Evolutionary conservation across 768 basidiomycete genomes (phyloP), one percentile per base, ranked within the genome.

Genomic region (Serendipita sp.): DNA sequence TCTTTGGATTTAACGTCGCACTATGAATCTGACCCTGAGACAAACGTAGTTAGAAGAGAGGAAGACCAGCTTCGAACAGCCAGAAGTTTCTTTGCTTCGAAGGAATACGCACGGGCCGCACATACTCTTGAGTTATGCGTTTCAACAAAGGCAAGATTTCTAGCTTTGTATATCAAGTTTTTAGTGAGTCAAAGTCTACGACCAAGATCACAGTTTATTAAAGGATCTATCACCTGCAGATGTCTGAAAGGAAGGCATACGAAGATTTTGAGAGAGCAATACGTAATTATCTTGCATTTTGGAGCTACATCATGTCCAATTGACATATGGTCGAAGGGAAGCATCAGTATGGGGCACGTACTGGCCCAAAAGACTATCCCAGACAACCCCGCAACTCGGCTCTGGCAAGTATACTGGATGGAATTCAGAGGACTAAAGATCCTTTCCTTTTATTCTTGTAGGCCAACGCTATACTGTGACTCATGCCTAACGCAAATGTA

Each of bases 391-490:
- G 23, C 64, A 51, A 41, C 65, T 44, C 23, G 52, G 34, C 35
- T 63, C 13, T 32, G 11, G 41, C 28, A 51, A 68, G 16, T 51
- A 63, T 94, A 28, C 76, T 92, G 2, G 80, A 80, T 47, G 72
- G 77, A 35, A 82, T 92, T 7, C 75, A 78, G 54, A 76, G 80
- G 69, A 74, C 77, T 3, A 79, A 76, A 3, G 91, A 96, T 72
- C 88, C 92, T 2, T 95, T 88, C 82, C 73, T 91, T 13, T 74
- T 92, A 4, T 94, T 91, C 72, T 73, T 96, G 92, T 93, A 65
- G 66, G 85, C 73, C 2, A 58, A 18, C 35, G 45, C n/a, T 48
- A 30, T 35, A 44, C 66, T 63, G 41, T 13, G 41, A 5, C 52
- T 51, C 15, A 60, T 35, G 65, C 67, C 45, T 48, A 48, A 65